Conservation (phyloP, 2,329 filamentous ascomycete genomes). For the Cercospora zeina region DNA sequence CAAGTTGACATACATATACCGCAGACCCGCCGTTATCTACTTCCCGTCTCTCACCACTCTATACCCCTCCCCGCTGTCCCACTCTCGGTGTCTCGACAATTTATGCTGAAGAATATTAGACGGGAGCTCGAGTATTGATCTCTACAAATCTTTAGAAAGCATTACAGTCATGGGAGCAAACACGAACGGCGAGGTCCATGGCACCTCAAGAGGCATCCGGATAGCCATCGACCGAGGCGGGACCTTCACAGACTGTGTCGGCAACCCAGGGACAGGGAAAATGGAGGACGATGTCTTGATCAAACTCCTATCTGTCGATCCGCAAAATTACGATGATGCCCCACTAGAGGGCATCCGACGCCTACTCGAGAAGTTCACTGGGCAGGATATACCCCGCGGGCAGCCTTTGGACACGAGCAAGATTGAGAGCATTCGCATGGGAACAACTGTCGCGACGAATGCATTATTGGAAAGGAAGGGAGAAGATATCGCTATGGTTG, state of each 20-base stretch:
- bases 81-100: background rate
- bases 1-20: background rate
- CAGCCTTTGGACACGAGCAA: constrained; percentile 75
- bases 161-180: constrained; percentile 18
- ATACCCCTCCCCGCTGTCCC: background rate
- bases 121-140: too few species aligned
- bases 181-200: constrained; percentile 17
- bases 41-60: background rate
- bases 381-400: constrained; percentile 74
- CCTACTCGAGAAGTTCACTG: constrained; percentile 75
- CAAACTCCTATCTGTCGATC: constrained; percentile 87
- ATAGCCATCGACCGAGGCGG: constrained; percentile 80
- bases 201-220: constrained; percentile 59
- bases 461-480: constrained; percentile 87
- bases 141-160: background rate
- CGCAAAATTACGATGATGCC: constrained; percentile 85
- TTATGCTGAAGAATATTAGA: constrained; percentile 1
- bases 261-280: constrained; percentile 68
- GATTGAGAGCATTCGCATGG: constrained; percentile 93
- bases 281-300: constrained; percentile 76
- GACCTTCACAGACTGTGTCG: constrained; percentile 90
- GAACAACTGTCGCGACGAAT: constrained; percentile 92
- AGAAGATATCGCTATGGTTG: constrained; percentile 81
- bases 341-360: constrained; percentile 88
- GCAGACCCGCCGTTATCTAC: background rate